These are phyloP conservation scores for Tulasnella sp. DNA, from an alignment of 768 basidiomycete species.

Conservation along the genomic window DNA sequence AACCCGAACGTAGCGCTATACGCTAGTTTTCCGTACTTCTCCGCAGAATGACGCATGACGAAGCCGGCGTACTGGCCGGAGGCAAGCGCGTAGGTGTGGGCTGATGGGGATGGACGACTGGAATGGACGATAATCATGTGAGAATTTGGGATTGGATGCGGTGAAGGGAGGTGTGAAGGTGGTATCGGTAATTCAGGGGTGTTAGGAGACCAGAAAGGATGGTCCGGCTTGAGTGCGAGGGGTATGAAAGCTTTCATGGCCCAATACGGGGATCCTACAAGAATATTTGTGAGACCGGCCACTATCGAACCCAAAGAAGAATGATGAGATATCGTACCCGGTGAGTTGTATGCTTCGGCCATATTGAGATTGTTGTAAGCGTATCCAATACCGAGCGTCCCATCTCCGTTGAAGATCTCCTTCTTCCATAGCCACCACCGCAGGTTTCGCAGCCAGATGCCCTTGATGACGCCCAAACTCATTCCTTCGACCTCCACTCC, in stretches of 20 bases:
- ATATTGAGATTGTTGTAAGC: constrained; percentile 13
- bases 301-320: no score
- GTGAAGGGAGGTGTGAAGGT: constrained; percentile 31
- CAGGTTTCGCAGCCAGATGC: constrained; percentile 57
- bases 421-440: constrained; percentile 52
- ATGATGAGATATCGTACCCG: constrained; percentile 25
- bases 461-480: constrained; percentile 50
- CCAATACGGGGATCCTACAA: constrained; percentile 59
- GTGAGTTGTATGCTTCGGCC: constrained; percentile 61
- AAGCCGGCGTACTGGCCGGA: constrained; percentile 58
- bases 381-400: constrained; percentile 51
- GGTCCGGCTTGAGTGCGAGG: constrained; percentile 48
- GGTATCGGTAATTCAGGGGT: constrained; percentile 55
- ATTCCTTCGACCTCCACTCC: constrained; percentile 29
- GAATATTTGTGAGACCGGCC: background rate
- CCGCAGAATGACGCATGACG: constrained; percentile 58
- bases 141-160: constrained; percentile 46
- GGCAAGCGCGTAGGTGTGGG: constrained; percentile 59
- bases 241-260: constrained; percentile 66
- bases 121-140: constrained; percentile 52
- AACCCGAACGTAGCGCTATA: constrained; percentile 70
- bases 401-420: constrained; percentile 39
- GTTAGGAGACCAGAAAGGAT: constrained; percentile 52
- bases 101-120: constrained; percentile 26
- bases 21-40: constrained; percentile 67